Conservation (phyloP, 2,329 filamentous ascomycete species). For the Elsinoe perseae region DNA sequence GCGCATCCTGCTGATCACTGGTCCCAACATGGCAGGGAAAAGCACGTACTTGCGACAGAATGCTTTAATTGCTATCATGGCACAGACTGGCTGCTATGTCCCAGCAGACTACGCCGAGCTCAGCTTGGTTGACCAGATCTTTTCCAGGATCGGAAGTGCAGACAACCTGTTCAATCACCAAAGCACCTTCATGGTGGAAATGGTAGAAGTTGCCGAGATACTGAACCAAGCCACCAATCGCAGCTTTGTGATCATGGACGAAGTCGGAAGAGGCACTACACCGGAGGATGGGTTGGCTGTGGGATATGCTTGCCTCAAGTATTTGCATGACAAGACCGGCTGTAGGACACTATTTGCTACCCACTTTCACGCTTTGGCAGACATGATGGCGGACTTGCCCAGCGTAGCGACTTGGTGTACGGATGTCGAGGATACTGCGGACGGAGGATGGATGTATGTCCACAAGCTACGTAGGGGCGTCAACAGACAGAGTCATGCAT, state of each 20-base stretch:
- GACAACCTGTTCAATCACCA: conserved; percentile 93
- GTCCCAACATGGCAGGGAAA: conserved; percentile 99
- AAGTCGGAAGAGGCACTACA: conserved; percentile 89
- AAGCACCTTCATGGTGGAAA: conserved; percentile 99
- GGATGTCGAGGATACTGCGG: conserved; percentile 66
- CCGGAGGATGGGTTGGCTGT: conserved; percentile 87
- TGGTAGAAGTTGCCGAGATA: conserved; percentile 92
- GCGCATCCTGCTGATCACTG: conserved; percentile 60
- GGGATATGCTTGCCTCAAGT: conserved; percentile 78
- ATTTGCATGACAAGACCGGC: conserved; percentile 68
- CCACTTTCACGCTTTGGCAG: conserved; percentile 80
- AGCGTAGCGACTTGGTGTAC: conserved; percentile 75
- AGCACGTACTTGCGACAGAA: conserved; percentile 94
- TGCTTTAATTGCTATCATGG: conserved; percentile 85
- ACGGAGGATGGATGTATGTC: conserved; percentile 69
- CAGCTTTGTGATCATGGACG: conserved; percentile 95
- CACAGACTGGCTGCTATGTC: conserved; percentile 87
- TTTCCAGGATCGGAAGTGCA: conserved; percentile 77
- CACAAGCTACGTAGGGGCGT: conserved; percentile 74
- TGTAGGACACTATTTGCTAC: conserved; percentile 86
- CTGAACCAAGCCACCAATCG: conserved; percentile 73
- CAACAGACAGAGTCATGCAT: conserved; percentile 79
- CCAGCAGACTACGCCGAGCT: conserved; percentile 79
- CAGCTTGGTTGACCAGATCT: conserved; percentile 91
- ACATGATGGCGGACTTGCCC: conserved; percentile 58